These are phyloP conservation scores for Aspergillus affinis DNA, from an alignment of 495 filamentous ascomycete genomes.

Conservation along the genomic window DNA sequence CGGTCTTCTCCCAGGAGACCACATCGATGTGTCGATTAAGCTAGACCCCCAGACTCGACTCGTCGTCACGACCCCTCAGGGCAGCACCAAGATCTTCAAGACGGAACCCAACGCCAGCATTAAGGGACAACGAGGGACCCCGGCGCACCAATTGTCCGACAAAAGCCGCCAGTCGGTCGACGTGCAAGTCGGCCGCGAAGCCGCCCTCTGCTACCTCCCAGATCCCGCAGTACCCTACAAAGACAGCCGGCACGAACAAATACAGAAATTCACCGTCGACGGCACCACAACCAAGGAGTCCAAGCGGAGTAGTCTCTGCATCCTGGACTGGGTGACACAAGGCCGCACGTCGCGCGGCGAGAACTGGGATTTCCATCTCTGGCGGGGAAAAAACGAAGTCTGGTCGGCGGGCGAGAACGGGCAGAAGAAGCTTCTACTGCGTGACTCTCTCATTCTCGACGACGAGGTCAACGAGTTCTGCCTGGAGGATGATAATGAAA, in stretches of 20 bases:
- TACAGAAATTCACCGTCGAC: constrained; percentile 71
- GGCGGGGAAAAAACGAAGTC: constrained; percentile 83
- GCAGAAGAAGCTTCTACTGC: constrained; percentile 64
- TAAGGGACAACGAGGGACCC: constrained; percentile 31
- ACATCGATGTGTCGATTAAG: constrained; percentile 68
- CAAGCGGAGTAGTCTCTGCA: constrained; percentile 59
- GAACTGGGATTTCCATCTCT: constrained; percentile 76
- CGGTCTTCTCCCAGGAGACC: constrained; percentile 83
- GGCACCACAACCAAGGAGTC: constrained; percentile 47
- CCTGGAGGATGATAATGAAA: constrained; percentile 8
- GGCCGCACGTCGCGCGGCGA: constrained; percentile 87
- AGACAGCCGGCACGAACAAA: constrained; percentile 76
- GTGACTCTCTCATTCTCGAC: constrained; percentile 79
- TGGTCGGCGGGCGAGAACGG: constrained; percentile 53
- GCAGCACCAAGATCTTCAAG: constrained; percentile 94
- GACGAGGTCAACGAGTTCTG: constrained; percentile 41
- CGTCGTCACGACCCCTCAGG: constrained; percentile 81
- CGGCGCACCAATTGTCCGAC: constrained; percentile 30
- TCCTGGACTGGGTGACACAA: constrained; percentile 90
- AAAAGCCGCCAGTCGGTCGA: constrained; percentile 69
- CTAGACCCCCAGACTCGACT: constrained; percentile 66
- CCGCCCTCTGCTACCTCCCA: constrained; percentile 85
- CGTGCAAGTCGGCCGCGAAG: constrained; percentile 58
- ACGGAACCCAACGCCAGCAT: constrained; percentile 49
- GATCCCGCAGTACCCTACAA: constrained; percentile 91